Percentiles rank a stretch among this genome's conserved stretches.
These are phyloP conservation scores for Epichloe festucae DNA, from an alignment of 2,329 filamentous ascomycete genomes.

Conservation along the genomic window DNA sequence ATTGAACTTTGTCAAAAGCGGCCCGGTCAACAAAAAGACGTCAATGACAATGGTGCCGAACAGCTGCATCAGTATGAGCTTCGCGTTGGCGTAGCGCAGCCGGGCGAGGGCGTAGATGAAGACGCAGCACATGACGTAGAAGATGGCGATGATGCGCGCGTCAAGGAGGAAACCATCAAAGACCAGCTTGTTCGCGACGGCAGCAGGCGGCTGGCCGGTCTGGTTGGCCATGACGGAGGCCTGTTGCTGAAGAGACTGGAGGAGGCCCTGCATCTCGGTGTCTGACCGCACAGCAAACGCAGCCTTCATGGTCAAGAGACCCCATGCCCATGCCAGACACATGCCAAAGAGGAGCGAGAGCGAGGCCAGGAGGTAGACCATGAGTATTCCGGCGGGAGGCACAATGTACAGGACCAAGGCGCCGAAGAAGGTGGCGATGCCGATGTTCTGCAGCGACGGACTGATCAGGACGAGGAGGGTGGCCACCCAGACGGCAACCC, in stretches of 20 bases:
- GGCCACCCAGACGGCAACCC: constrained; percentile 30
- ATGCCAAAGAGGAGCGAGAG: constrained; percentile 32
- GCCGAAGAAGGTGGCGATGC: constrained; percentile 32
- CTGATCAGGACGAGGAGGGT: constrained; percentile 33
- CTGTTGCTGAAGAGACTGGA: constrained; percentile 21
- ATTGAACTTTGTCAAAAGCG: constrained; percentile 26
- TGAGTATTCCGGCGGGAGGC: constrained; percentile 31
- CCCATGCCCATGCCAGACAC: constrained; percentile 36
- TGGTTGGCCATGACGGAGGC: constrained; percentile 21
- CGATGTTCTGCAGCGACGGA: constrained; percentile 26
- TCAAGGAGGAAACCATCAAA: constrained; percentile 35
- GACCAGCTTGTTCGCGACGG: constrained; percentile 23
- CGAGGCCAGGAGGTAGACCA: constrained; percentile 29
- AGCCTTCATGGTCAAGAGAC: constrained; percentile 34
- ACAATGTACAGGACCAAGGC: constrained; percentile 29
- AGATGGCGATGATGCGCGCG: constrained; percentile 27
- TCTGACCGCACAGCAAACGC: constrained; percentile 28
- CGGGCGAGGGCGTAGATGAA: constrained; percentile 33
- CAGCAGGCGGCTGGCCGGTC: constrained; percentile 10
- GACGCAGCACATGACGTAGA: constrained; percentile 24
- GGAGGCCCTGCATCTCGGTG: constrained; percentile 21
- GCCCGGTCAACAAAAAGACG: constrained; percentile 30
- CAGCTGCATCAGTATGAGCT: constrained; percentile 29
- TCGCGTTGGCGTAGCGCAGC: constrained; percentile 30
- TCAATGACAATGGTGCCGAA: constrained; percentile 34